These are phyloP conservation scores for Sporothrix pseudoabietina DNA, from an alignment of 2,329 filamentous ascomycete species.

Conservation along the genomic window DNA sequence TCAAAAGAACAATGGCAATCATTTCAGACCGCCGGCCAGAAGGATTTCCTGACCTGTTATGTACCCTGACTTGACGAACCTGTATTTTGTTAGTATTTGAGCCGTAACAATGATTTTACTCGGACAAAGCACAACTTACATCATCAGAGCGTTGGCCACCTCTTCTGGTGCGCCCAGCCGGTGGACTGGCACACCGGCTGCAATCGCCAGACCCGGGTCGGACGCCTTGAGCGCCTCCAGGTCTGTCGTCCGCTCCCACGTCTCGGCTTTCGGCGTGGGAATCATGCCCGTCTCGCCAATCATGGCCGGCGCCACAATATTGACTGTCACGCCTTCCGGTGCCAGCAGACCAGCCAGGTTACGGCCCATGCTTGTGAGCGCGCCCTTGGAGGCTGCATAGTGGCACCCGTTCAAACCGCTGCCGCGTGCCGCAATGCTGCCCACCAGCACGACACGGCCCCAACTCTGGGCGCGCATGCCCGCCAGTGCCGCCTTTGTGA, in stretches of 20 bases:
- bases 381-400: constrained; percentile 28
- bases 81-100: neutral
- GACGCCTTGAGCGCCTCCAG: constrained; percentile 26
- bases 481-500: constrained; percentile 61
- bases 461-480: constrained; percentile 62
- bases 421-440: constrained; percentile 28
- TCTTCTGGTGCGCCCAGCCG: constrained; percentile 26
- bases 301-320: constrained; percentile 28
- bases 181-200: constrained; percentile 21
- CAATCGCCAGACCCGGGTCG: constrained; percentile 28
- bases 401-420: constrained; percentile 28
- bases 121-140: neutral
- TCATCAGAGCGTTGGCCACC: constrained; percentile 28
- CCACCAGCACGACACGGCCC: constrained; percentile 49
- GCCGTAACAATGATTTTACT: neutral
- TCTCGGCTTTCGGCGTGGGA: neutral
- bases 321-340: constrained; percentile 27
- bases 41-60: constrained; percentile 27
- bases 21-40: constrained; percentile 24
- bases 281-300: constrained; percentile 31
- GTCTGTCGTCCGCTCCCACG: constrained; percentile 20
- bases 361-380: constrained; percentile 26
- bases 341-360: constrained; percentile 29
- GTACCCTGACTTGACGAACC: constrained; percentile 27
- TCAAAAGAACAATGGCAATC: neutral